Conservation (phyloP, 2,329 filamentous ascomycete species). For the Penicillium sp. region DNA sequence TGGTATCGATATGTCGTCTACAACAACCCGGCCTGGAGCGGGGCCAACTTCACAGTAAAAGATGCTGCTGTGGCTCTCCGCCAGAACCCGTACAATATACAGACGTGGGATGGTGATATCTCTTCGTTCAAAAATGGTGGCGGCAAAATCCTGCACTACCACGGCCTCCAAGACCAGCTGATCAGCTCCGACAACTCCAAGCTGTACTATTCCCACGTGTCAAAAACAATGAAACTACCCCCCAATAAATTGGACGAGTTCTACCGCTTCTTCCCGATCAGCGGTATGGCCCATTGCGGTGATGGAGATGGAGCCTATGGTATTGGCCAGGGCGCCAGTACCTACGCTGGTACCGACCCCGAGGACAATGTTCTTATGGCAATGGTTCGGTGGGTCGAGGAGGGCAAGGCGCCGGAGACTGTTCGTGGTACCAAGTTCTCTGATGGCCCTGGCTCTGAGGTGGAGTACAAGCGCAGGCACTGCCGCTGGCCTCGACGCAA, state of each 20-base stretch:
- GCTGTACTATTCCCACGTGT: slow-evolving; percentile 45
- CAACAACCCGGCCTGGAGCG: slow-evolving; percentile 34
- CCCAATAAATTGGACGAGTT: slow-evolving; percentile 33
- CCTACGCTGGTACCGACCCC: slow-evolving; percentile 22
- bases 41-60: slow-evolving; percentile 31
- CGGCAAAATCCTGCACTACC: slow-evolving; percentile 38
- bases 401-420: slow-evolving; percentile 33
- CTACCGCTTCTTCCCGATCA: slow-evolving; percentile 46
- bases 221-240: slow-evolving; percentile 29
- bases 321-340: slow-evolving; percentile 29
- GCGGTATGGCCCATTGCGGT: slow-evolving; percentile 47
- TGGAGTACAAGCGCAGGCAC: slow-evolving; percentile 41
- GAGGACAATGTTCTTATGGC: slow-evolving; percentile 44
- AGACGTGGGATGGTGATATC: slow-evolving; percentile 43
- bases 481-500: slow-evolving; percentile 36
- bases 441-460: slow-evolving; percentile 31
- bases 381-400: slow-evolving; percentile 45
- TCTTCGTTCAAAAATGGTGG: slow-evolving; percentile 39
- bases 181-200: slow-evolving; percentile 47
- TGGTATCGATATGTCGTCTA: slow-evolving; percentile 42
- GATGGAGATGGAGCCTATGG: slow-evolving; percentile 38
- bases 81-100: slow-evolving; percentile 43
- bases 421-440: slow-evolving; percentile 41
- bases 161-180: slow-evolving; percentile 40
- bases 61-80: slow-evolving; percentile 31